Base-by-base conservation (phyloP, 164 flowering plant genomes). In the Amborella trichopoda region DNA sequence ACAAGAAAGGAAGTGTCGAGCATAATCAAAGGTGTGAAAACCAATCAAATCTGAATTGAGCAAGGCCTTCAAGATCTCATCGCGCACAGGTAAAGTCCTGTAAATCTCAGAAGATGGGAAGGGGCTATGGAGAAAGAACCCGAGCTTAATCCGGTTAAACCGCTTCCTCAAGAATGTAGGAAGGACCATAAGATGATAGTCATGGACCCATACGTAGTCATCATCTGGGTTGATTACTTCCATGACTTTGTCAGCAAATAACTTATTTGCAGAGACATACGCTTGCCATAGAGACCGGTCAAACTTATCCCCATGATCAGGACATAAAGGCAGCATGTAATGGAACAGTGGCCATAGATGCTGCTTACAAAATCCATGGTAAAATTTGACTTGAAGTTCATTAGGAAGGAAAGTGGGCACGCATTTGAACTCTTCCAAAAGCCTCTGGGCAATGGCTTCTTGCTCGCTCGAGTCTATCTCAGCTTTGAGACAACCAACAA, bases 401-500 rank as follows among this genome's bases (percentile, higher is more conserved):
- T 56, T 54, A 3, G 60, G 58, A 21, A 65, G 62, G 48, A 65
- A 65, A 37, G 69, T 65, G 10, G 69, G 61, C 11, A 55, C 61
- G 20, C 69, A 65, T 19, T 43, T 48, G 47, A 48, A 60, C 23
- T 60, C 50, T 12, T 65, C 69, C 42, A 55, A 55, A 41, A 65
- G 43, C 44, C 21, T 55, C 26, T 60, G 61, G 10, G 65, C 56
- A 36, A 65, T 52, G 43, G 47, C 58, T 24, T 65, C 58, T 16
- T 59, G 81, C 25, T 73, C 78, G 52, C 59, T 57, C 0, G 60
- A 60, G 23, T 62, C 64, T 23, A 76, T 68, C 40, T 73, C 74
- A 49, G 66, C 78, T 49, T 56, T 68, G 14, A 76, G 68, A 40
- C 72, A 61, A 25, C 81, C 81, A 10, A 76, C 60, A 47, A 73